A percentile compares a stretch with the other conserved stretches of the same genome.
These are phyloP conservation scores for Mycena filopes DNA, from an alignment of 768 basidiomycete species.

Conservation along the genomic window DNA sequence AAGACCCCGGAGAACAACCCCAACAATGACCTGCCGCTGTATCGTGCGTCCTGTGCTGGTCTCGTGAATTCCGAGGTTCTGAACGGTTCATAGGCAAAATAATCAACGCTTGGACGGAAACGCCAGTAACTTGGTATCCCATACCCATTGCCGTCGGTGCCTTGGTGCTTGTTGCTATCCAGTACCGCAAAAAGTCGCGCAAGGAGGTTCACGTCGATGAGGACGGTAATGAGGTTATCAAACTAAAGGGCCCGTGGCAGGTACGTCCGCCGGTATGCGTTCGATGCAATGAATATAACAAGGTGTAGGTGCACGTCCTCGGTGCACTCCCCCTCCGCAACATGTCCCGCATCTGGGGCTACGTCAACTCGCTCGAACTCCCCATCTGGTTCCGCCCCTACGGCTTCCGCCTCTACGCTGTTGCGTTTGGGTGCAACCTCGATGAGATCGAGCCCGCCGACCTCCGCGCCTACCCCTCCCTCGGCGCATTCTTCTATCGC, in stretches of 20 bases:
- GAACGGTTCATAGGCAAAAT: constrained; percentile 60
- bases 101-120: constrained; percentile 82
- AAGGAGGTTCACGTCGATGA: constrained; percentile 84
- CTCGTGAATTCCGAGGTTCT: background rate
- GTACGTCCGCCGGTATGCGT: constrained; percentile 53
- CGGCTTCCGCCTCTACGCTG: constrained; percentile 87
- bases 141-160: constrained; percentile 92
- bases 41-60: constrained; percentile 51
- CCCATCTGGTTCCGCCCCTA: constrained; percentile 96
- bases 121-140: constrained; percentile 96
- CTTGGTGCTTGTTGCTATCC: constrained; percentile 82
- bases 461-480: constrained; percentile 79
- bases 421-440: constrained; percentile 93
- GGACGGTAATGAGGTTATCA: constrained; percentile 83
- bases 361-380: constrained; percentile 91
- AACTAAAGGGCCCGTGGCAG: constrained; percentile 93
- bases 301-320: constrained; percentile 89
- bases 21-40: constrained; percentile 54
- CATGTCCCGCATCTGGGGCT: constrained; percentile 97
- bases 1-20: constrained; percentile 31
- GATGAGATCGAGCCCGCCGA: constrained; percentile 88
- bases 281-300: too few relatives aligned
- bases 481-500: constrained; percentile 98
- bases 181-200: constrained; percentile 73
- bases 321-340: constrained; percentile 95